Base-by-base conservation (phyloP, 1,284 basidiomycete species). In the Paramarasmius palmivorus region DNA sequence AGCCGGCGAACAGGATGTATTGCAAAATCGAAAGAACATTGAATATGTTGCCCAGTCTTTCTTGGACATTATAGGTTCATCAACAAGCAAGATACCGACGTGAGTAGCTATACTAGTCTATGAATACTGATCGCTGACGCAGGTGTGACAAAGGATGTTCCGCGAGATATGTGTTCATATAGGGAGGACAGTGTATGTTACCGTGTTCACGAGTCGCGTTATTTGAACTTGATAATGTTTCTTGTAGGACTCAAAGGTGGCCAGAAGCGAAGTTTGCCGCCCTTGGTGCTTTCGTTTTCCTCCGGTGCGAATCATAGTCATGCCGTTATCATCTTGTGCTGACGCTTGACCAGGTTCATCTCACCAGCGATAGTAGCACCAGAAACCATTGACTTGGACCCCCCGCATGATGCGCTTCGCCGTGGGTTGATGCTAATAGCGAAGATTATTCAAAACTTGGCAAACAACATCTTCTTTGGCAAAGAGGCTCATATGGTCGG, bases 391-490 rank as follows among this genome's bases (percentile, higher is more conserved):
- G 94, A 96, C 62, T 76, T 96, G 42, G 87, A 92, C 57, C 66
- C 92, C 0, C 88, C 89, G 0, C 79, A 80, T 42, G 88, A 60
- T 69, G 78, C 56, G 72, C 63, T 92, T 41, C 86, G 91, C 25
- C 83, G 89, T 48, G 92, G 91, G 2, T 74, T 96, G 20, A 86
- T 93, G 74, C 73, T 92, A 49, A 89, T 96, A 57, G 91, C 92
- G 36, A 95, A 95, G 70, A 88, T 96, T 53, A 88, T 95, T 46
- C 93, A 96, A 69, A 95, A 93, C 65, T 72, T 96, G 32, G 92
- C 93, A 12, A 97, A 96, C 73, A 95, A 96, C 61, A 90, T 95
- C 37, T 84, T 92, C 61, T 95, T 95, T 61, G 92, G 90, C 26
- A 92, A 92, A 66, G 93, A 95, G 64, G 81, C 84, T 2, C 87